Conservation (phyloP, 2,329 filamentous ascomycete genomes). For the Penicillium sp. region DNA sequence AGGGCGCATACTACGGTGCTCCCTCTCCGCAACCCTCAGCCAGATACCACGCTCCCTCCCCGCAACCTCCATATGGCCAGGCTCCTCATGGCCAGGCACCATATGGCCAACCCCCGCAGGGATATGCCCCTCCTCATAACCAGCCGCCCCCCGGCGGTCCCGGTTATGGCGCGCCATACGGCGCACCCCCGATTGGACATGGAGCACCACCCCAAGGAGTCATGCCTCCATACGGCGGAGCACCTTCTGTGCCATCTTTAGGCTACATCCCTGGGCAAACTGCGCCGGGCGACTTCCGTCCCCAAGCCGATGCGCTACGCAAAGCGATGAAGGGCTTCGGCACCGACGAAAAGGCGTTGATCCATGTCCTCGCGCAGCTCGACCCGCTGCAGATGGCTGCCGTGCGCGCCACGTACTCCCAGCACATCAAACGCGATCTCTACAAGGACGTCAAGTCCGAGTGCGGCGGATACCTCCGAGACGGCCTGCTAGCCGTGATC, state of each 20-base stretch:
- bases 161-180: slow-evolving; percentile 30
- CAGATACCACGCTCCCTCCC: slow-evolving; percentile 15
- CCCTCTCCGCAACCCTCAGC: slow-evolving; percentile 29
- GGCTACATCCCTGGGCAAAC: slow-evolving; percentile 73
- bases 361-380: slow-evolving; percentile 66
- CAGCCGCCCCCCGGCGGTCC: slow-evolving; percentile 33
- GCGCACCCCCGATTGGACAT: slow-evolving; percentile 5
- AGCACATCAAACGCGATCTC: slow-evolving; percentile 63
- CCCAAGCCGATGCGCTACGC: slow-evolving; percentile 69
- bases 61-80: slow-evolving; percentile 18
- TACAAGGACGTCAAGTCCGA: slow-evolving; percentile 75
- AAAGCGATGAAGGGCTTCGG: slow-evolving; percentile 92
- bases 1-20: slow-evolving; percentile 36
- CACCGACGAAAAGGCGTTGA: slow-evolving; percentile 77
- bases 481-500: slow-evolving; percentile 70
- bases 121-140: slow-evolving; percentile 18
- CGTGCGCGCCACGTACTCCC: slow-evolving; percentile 67
- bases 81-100: slow-evolving; percentile 13
- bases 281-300: slow-evolving; percentile 63
- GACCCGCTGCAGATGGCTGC: slow-evolving; percentile 75
- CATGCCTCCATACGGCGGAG: slow-evolving; percentile 31
- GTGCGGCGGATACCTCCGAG: slow-evolving; percentile 70
- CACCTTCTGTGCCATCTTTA: slow-evolving; percentile 63
- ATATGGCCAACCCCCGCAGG: not conserved
- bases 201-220: slow-evolving; percentile 17